phyloP scores from a whole-genome alignment of 139 green algal species.

The Pleodorina starrii region DNA sequence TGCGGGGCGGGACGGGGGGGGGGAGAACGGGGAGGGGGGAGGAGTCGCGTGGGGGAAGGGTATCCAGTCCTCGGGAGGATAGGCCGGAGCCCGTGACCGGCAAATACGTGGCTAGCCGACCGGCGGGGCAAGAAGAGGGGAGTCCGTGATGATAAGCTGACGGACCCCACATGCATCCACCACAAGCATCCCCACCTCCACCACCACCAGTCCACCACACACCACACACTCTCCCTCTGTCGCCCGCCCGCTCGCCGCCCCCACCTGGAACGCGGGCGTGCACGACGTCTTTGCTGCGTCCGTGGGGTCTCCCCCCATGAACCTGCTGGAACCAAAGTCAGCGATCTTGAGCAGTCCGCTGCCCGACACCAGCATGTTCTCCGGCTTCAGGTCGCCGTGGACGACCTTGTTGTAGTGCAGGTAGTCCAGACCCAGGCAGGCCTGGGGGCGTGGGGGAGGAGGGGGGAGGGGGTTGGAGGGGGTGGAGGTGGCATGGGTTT shows the following conservation, averaged over 20 bases:
- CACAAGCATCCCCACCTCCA: too few species aligned
- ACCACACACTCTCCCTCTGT: too few species aligned
- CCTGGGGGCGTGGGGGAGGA: conserved; percentile 16
- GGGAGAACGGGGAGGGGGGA: background rate
- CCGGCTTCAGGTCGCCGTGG: conserved; percentile 88
- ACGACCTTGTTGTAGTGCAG: conserved; percentile 82
- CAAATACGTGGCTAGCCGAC: too few species aligned
- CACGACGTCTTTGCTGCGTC: conserved; percentile 52
- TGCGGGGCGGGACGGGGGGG: background rate
- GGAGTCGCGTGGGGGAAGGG: too few species aligned
- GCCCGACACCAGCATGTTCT: conserved; percentile 89
- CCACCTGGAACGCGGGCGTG: conserved; percentile 58
- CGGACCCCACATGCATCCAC: too few species aligned
- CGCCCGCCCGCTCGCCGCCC: too few species aligned
- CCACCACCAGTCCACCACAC: too few species aligned
- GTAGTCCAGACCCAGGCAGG: conserved; percentile 79
- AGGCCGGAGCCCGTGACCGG: too few species aligned
- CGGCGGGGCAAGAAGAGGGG: too few species aligned
- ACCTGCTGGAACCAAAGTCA: conserved; percentile 85
- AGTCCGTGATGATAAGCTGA: too few species aligned
- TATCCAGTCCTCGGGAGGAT: too few species aligned
- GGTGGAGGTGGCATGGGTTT: background rate
- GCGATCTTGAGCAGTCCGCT: conserved; percentile 89
- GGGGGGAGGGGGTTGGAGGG: background rate
- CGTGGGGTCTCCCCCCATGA: conserved; percentile 43